Evolutionary conservation across 192 early-diverging fungal species (phyloP), one percentile per base, ranked within the genome.

Genomic region (Coemansia sp.): DNA sequence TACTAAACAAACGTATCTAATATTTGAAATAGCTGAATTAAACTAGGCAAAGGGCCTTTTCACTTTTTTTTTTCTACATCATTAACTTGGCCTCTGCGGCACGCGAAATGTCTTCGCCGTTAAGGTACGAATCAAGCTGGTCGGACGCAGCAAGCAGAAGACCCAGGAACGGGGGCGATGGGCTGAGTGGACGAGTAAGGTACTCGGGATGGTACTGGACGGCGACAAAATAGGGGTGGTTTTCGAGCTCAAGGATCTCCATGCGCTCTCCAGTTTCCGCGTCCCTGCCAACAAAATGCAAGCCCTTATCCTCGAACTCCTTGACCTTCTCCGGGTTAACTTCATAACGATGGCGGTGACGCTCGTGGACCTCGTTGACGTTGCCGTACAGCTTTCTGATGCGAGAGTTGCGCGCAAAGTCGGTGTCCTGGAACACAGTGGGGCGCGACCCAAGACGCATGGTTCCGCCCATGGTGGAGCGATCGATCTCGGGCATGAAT

Each of bases 131-230:
- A 25, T 87, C 70, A 39, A 95, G 72, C 67, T 90, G 77, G 23
- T 90, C 91, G 16, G 88, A 83, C 49, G 95, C 86, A 46, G 96
- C 95, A 61, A 94, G 71, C 67, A 99, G 86, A 30, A 99, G 88
- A 48, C 97, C 97, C 18, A 95, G 77, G 86, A 98, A 99, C 15
- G 90, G 85, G 40, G 97, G 93, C 8, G 90, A 90, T 12, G 97
- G 97, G 70, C 85, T 89, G 49, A 98, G 81, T 3, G 97, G 97
- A 35, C 95, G 89, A 35, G 95, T 98, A 56, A 95, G 84, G 86
- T 95, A 96, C 81, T 99, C 97, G 30, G 97, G 97, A 66, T 99
- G 97, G 74, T 90, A 98, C 86, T 99, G 97, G 25, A 86, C 87
- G 56, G 87, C 97, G 31, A 99, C 90, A 85, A 90, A 99, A 82